phyloP scores from a whole-genome alignment of 345 rosid species.

The Leavenworthia alabamica region DNA sequence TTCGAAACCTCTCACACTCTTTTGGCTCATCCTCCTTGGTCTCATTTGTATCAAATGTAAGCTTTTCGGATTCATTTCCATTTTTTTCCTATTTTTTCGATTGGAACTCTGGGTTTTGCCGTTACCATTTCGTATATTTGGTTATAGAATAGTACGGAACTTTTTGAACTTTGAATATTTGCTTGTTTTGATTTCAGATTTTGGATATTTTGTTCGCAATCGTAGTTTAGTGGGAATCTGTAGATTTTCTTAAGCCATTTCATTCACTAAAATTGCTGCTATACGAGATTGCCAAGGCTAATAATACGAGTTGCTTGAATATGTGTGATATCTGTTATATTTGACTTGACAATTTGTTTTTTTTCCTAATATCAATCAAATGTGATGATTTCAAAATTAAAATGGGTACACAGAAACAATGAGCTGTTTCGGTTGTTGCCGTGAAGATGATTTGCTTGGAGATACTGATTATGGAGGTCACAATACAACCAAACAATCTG shows the following conservation, averaged over 20 bases:
- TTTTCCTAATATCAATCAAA: neutral
- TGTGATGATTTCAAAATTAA: too few species aligned
- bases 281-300: too few species aligned
- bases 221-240: neutral
- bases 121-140: neutral
- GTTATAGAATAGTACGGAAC: too few species aligned
- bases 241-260: neutral
- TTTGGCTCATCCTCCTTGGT: neutral
- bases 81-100: neutral
- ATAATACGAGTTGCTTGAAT: neutral
- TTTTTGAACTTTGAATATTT: too few species aligned
- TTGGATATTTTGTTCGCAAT: neutral
- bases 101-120: too few species aligned
- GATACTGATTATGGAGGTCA: slow-evolving; percentile 56
- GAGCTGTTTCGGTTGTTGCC: slow-evolving; percentile 76
- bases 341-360: too few species aligned
- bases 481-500: slow-evolving; percentile 44
- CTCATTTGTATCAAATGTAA: neutral
- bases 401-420: slow-evolving; percentile 18
- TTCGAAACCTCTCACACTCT: neutral
- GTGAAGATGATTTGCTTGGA: slow-evolving; percentile 52
- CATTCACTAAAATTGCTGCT: too few species aligned
- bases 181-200: neutral
- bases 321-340: too few species aligned
- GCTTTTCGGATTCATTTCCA: neutral